Conservation (phyloP, 2,329 filamentous ascomycete species). For the Davidsoniella virescens region DNA sequence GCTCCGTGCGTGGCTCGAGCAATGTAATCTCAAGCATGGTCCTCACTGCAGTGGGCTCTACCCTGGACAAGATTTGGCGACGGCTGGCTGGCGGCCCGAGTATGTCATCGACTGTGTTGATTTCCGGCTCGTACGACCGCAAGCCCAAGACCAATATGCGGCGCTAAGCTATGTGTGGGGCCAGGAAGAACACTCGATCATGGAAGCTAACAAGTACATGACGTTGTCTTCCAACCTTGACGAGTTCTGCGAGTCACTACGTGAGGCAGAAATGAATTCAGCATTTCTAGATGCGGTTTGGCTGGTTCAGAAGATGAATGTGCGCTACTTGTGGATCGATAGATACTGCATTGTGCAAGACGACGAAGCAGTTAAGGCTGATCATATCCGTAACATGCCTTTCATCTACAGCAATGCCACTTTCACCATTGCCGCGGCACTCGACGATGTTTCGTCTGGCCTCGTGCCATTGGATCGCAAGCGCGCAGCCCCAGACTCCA, state of each 20-base stretch:
- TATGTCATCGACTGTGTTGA: constrained; percentile 28
- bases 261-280: constrained; percentile 24
- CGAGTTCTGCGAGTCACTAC: constrained; percentile 21
- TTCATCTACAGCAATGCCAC: constrained; percentile 29
- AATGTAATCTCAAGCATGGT: constrained; percentile 26
- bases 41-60: constrained; percentile 23
- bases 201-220: constrained; percentile 18
- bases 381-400: constrained; percentile 29
- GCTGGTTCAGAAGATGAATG: constrained; percentile 26
- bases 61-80: constrained; percentile 8
- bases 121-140: constrained; percentile 23
- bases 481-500: constrained; percentile 15
- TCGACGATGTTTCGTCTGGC: constrained; percentile 25
- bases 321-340: constrained; percentile 31
- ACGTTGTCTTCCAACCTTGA: constrained; percentile 23
- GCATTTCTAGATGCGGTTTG: constrained; percentile 30
- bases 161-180: constrained; percentile 31
- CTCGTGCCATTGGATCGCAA: constrained; percentile 23
- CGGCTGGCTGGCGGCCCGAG: constrained; percentile 24
- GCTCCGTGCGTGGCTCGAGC: constrained; percentile 28
- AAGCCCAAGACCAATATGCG: constrained; percentile 25
- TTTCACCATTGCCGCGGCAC: constrained; percentile 28
- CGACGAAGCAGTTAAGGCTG: constrained; percentile 23
- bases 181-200: constrained; percentile 15
- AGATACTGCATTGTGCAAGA: constrained; percentile 30